These are phyloP conservation scores for Boletus rex-veris DNA, from an alignment of 768 basidiomycete species.

Conservation along the genomic window DNA sequence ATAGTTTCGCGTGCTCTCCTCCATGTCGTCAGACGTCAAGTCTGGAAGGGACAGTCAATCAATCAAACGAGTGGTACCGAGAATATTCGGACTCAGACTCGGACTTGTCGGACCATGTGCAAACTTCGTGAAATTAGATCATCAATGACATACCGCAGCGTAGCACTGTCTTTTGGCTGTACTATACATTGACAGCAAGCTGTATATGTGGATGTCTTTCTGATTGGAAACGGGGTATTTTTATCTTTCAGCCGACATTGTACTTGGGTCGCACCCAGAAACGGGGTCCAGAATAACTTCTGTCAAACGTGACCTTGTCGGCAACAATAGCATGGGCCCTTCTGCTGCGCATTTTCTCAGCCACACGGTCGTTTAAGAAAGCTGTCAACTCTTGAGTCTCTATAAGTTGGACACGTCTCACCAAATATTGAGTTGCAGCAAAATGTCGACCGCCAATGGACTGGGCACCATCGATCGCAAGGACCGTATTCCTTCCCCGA, in stretches of 20 bases:
- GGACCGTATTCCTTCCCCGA: conserved; percentile 44
- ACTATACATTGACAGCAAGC: not conserved
- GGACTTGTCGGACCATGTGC: too few species aligned
- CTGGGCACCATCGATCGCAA: conserved; percentile 42
- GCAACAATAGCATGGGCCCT: not conserved
- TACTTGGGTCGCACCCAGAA: too few species aligned
- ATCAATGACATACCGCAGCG: too few species aligned
- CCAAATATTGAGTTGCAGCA: not conserved
- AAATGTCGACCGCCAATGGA: conserved; percentile 27
- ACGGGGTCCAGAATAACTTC: too few species aligned
- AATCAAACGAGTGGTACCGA: too few species aligned
- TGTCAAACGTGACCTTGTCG: not conserved
- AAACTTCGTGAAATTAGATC: too few species aligned
- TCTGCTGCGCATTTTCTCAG: conserved; percentile 6
- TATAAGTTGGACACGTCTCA: conserved; percentile 15
- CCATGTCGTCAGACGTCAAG: not conserved
- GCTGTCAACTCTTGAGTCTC: not conserved
- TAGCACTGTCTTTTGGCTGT: too few species aligned
- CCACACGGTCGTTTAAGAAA: too few species aligned
- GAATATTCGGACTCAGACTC: too few species aligned
- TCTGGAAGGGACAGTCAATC: too few species aligned
- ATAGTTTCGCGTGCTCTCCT: conserved; percentile 14
- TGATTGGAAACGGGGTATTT: not conserved
- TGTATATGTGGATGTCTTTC: not conserved
- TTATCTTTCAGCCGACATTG: too few species aligned